phyloP scores from a whole-genome alignment of 371 early-diverging fungal genomes.

The Zopfochytrium polystomum region DNA sequence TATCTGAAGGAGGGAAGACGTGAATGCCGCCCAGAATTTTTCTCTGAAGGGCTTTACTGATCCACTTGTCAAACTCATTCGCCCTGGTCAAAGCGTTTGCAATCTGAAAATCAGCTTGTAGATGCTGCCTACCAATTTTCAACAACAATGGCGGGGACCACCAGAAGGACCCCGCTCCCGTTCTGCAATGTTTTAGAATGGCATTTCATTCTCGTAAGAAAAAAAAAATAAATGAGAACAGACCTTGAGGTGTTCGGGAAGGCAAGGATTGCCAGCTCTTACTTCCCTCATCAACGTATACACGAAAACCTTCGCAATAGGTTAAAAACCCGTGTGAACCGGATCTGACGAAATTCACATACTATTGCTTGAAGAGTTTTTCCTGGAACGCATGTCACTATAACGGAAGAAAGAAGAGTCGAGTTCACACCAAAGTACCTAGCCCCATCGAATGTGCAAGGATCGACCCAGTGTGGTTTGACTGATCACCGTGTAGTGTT shows the following conservation, averaged over 20 bases:
- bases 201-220: background rate
- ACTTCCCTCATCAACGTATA: constrained; percentile 60
- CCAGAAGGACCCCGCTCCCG: constrained; percentile 65
- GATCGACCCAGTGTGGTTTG: constrained; percentile 62
- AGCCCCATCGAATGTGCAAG: constrained; percentile 91
- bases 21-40: constrained; percentile 22
- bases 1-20: background rate
- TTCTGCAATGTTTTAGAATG: constrained; percentile 5
- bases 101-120: background rate
- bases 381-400: constrained; percentile 5
- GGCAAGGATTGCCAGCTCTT: constrained; percentile 32
- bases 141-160: constrained; percentile 73
- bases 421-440: constrained; percentile 40
- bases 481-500: constrained; percentile 7
- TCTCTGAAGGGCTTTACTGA: constrained; percentile 36
- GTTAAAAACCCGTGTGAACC: background rate
- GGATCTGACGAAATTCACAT: background rate
- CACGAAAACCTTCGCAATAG: constrained; percentile 47
- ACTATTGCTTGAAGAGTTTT: constrained; percentile 81
- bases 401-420: background rate
- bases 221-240: background rate
- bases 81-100: constrained; percentile 12
- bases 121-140: constrained; percentile 61
- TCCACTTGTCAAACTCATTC: constrained; percentile 68
- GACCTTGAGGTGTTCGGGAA: constrained; percentile 50